phyloP scores from a whole-genome alignment of 176 grass and related monocot species.

The Bothriochloa decipiens region DNA sequence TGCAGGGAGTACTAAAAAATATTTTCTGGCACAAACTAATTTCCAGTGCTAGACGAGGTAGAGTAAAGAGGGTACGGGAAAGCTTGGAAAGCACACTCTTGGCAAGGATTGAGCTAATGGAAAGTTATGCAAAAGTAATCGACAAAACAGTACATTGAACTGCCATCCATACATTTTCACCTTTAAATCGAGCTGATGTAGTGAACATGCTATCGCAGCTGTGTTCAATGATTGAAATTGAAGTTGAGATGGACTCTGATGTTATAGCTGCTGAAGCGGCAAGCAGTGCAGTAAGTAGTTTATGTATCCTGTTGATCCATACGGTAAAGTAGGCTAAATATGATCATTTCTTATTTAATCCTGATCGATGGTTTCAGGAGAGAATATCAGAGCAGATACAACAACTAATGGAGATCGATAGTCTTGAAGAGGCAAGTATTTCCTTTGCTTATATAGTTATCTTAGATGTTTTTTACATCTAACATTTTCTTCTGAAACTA shows the following conservation, averaged over 20 bases:
- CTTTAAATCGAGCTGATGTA: slow-evolving; percentile 24
- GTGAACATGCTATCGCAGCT: slow-evolving; percentile 54
- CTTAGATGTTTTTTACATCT: background rate
- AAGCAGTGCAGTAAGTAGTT: slow-evolving; percentile 73
- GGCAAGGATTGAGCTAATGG: slow-evolving; percentile 87
- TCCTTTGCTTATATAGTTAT: slow-evolving; percentile 14
- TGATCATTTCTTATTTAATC: slow-evolving; percentile 30
- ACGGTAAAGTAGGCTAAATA: slow-evolving; percentile 11
- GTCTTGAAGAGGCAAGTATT: slow-evolving; percentile 93
- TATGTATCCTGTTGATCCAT: slow-evolving; percentile 13
- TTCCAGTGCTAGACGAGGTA: slow-evolving; percentile 75
- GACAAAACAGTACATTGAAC: slow-evolving; percentile 2
- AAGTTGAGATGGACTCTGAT: slow-evolving; percentile 96
- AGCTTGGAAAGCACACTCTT: slow-evolving; percentile 84
- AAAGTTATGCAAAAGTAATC: slow-evolving; percentile 91
- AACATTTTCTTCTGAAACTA: slow-evolving; percentile 45
- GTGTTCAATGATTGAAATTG: slow-evolving; percentile 99
- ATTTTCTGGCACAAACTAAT: slow-evolving; percentile 39
- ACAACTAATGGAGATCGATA: slow-evolving; percentile 95
- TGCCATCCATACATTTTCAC: slow-evolving; percentile 13
- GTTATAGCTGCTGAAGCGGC: slow-evolving; percentile 97
- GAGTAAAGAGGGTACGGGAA: slow-evolving; percentile 76
- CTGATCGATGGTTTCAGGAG: slow-evolving; percentile 53
- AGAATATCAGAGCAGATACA: slow-evolving; percentile 93
- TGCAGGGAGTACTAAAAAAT: background rate